phyloP scores from a whole-genome alignment of 1,284 basidiomycete genomes.

The Dichomitus squalens region DNA sequence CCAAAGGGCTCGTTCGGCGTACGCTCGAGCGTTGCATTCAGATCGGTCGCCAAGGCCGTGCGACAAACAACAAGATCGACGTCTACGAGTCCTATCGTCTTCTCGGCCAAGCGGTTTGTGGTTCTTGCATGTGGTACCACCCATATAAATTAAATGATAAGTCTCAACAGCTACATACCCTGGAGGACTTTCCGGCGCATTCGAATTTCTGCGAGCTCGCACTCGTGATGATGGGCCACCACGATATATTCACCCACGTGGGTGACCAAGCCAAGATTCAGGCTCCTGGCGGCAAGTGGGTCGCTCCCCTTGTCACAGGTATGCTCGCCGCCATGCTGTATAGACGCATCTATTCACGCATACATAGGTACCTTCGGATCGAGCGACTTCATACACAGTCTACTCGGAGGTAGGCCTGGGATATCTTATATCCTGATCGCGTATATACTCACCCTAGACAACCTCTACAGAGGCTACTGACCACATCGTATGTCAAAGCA shows the following conservation, averaged over 20 bases:
- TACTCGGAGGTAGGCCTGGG: conserved; percentile 58
- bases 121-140: background rate
- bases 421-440: background rate
- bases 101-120: conserved; percentile 66
- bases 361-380: conserved; percentile 77
- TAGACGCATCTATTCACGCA: background rate
- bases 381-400: conserved; percentile 83
- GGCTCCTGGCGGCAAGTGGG: conserved; percentile 75
- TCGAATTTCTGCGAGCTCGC: conserved; percentile 88
- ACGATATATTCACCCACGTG: conserved; percentile 87
- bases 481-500: conserved; percentile 51
- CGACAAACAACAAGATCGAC: conserved; percentile 65
- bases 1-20: conserved; percentile 79
- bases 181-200: conserved; percentile 89
- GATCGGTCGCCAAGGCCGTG: conserved; percentile 60
- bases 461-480: conserved; percentile 62
- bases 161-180: conserved; percentile 66
- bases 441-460: conserved; percentile 1
- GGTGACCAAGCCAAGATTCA: conserved; percentile 81
- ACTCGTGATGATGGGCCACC: conserved; percentile 74
- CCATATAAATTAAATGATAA: background rate
- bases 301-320: conserved; percentile 87
- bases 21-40: conserved; percentile 77
- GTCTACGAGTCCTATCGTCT: conserved; percentile 85
- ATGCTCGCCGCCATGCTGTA: conserved; percentile 5